Percentiles rank a stretch among this genome's conserved stretches.
These are phyloP conservation scores for Epichloe glyceriae DNA, from an alignment of 2,329 filamentous ascomycete genomes.

Conservation along the genomic window DNA sequence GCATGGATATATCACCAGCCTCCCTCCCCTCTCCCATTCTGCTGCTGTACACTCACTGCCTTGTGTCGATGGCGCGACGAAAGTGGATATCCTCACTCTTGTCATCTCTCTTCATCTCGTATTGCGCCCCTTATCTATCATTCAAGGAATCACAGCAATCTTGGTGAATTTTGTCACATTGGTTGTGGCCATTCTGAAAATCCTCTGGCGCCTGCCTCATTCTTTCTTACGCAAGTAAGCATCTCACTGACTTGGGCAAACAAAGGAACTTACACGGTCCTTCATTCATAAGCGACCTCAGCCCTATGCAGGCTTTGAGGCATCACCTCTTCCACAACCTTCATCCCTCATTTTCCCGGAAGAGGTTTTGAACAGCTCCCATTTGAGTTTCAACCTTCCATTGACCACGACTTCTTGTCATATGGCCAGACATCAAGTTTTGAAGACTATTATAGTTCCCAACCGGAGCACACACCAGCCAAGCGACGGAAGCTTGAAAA, in stretches of 20 bases:
- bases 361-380: conserved; percentile 1
- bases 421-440: conserved; percentile 20
- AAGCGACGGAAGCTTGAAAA: conserved; percentile 21
- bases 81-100: conserved; percentile 9
- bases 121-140: background rate
- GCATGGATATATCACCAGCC: conserved; percentile 32
- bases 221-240: background rate
- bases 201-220: background rate
- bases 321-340: conserved; percentile 9
- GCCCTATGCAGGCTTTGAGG: conserved; percentile 13
- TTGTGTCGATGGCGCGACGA: background rate
- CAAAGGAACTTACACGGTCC: conserved; percentile 18
- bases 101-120: conserved; percentile 8
- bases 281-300: conserved; percentile 18
- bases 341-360: conserved; percentile 10
- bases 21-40: conserved; percentile 17
- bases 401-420: conserved; percentile 16
- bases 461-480: conserved; percentile 12
- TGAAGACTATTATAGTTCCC: conserved; percentile 16
- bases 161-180: background rate
- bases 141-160: background rate
- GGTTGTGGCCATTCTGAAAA: background rate
- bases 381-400: conserved; percentile 13
- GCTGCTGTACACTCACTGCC: background rate
- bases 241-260: conserved; percentile 23